phyloP scores from a whole-genome alignment of 106 monocot genomes.

The Amphibolis antarctica region DNA sequence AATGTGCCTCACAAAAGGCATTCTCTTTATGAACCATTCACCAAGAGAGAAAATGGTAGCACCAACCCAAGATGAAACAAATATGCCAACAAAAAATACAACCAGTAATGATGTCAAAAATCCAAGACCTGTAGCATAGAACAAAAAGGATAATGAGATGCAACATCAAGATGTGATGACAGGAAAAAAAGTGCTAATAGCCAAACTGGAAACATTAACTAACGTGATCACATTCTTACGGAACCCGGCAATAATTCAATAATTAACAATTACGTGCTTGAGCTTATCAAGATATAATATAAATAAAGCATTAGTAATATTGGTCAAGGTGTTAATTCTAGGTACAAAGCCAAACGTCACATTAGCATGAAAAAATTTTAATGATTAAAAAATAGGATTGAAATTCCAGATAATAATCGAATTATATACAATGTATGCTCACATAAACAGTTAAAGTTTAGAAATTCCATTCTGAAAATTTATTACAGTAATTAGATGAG shows the following conservation, averaged over 20 bases:
- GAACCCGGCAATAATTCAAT: too few species aligned
- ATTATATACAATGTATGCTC: background rate
- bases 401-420: background rate
- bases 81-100: slow-evolving; percentile 85
- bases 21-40: slow-evolving; percentile 88
- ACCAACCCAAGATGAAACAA: slow-evolving; percentile 97
- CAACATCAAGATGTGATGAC: background rate
- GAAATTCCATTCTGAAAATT: background rate
- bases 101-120: slow-evolving; percentile 86
- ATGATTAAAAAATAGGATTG: background rate
- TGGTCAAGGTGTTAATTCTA: background rate
- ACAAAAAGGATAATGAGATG: background rate
- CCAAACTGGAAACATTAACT: background rate
- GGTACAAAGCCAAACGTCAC: too few species aligned
- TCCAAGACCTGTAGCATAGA: slow-evolving; percentile 60
- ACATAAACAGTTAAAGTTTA: background rate
- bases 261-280: too few species aligned
- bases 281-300: background rate
- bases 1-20: slow-evolving; percentile 84
- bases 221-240: too few species aligned
- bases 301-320: background rate
- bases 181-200: background rate
- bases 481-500: background rate
- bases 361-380: background rate
- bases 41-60: slow-evolving; percentile 77